A percentile compares a stretch with the other conserved stretches of the same genome.
These are phyloP conservation scores for Lasiodiplodia gonubiensis DNA, from an alignment of 2,329 filamentous ascomycete genomes.

Conservation along the genomic window DNA sequence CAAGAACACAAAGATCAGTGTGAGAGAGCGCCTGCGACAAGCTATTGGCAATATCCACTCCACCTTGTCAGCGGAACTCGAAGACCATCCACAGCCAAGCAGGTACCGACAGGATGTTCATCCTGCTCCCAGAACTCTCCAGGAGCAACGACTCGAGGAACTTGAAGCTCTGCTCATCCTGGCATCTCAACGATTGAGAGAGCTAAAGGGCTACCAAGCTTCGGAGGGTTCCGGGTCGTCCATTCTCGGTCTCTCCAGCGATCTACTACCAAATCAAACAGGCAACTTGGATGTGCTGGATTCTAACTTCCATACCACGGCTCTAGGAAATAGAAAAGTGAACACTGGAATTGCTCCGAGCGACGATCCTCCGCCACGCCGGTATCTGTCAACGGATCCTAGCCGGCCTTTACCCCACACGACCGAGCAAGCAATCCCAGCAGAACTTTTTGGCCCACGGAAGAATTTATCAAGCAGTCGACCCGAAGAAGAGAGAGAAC, in stretches of 20 bases:
- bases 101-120: conserved; percentile 6
- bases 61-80: neutral
- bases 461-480: neutral
- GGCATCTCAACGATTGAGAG: neutral
- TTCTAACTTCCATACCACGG: neutral
- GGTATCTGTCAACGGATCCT: conserved; percentile 12
- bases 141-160: conserved; percentile 9
- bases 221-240: neutral
- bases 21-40: neutral
- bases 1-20: neutral
- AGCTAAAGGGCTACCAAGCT: neutral
- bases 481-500: neutral
- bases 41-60: neutral
- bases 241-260: neutral
- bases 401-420: conserved; percentile 10
- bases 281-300: neutral
- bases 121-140: neutral
- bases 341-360: neutral
- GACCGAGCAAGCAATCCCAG: conserved; percentile 8
- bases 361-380: neutral
- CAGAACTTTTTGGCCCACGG: neutral
- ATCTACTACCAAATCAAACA: neutral
- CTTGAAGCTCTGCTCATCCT: neutral
- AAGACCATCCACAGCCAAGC: neutral
- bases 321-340: neutral